Conservation (phyloP, 2,329 filamentous ascomycete genomes). For the Phaeophleospora eucalypticola region DNA sequence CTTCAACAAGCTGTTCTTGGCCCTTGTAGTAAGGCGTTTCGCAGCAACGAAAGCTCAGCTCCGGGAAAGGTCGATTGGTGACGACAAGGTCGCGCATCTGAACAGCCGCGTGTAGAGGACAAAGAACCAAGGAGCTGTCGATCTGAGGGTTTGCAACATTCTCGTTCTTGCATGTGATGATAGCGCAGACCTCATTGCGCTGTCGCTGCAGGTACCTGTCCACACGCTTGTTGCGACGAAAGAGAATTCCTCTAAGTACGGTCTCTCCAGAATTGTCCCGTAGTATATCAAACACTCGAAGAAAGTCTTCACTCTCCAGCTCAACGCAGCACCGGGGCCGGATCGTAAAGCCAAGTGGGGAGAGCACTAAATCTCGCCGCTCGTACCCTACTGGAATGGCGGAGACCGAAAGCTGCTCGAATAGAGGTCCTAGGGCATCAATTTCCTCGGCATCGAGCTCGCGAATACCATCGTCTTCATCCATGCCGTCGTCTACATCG, state of each 20-base stretch:
- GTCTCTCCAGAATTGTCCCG: constrained; percentile 23
- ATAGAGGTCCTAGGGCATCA: not conserved
- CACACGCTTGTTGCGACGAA: constrained; percentile 33
- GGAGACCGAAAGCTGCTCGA: not conserved
- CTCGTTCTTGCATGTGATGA: constrained; percentile 30
- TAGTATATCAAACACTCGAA: constrained; percentile 38
- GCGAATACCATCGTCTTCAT: not conserved
- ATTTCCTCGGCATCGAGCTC: too few species aligned
- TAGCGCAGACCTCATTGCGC: constrained; percentile 43
- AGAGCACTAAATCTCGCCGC: not conserved
- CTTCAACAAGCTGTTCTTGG: too few species aligned
- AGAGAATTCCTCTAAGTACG: constrained; percentile 37
- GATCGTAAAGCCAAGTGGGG: not conserved
- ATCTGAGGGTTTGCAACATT: too few species aligned
- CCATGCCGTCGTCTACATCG: not conserved
- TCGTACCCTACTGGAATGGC: not conserved
- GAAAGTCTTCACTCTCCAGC: constrained; percentile 33
- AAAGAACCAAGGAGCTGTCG: constrained; percentile 38
- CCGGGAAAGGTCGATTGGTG: constrained; percentile 54
- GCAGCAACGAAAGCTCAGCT: constrained; percentile 9
- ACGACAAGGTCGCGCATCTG: constrained; percentile 28
- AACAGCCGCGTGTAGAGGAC: constrained; percentile 20
- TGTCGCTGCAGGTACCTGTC: constrained; percentile 33
- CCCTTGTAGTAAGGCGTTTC: not conserved
- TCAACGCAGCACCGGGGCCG: constrained; percentile 27